These are phyloP conservation scores for Phragmites australis DNA, from an alignment of 176 grass and related monocot species.

Conservation along the genomic window DNA sequence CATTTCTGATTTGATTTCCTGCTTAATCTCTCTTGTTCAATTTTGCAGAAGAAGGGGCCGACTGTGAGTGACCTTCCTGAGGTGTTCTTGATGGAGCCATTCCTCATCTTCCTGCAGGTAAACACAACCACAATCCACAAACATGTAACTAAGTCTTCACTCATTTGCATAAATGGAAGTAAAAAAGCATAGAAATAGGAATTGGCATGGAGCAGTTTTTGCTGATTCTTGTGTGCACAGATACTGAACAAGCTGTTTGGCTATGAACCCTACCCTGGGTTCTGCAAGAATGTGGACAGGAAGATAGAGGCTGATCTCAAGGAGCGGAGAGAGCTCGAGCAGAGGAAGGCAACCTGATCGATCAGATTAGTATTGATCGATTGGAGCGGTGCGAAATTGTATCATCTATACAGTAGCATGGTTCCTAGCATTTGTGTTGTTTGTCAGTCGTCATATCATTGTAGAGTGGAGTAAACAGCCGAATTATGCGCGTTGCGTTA, in stretches of 20 bases:
- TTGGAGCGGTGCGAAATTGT: background rate
- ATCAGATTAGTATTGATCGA: background rate
- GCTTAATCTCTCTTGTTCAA: constrained; percentile 10
- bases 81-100: constrained; percentile 91
- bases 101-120: constrained; percentile 91
- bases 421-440: constrained; percentile 4
- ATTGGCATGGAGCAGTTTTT: background rate
- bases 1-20: background rate
- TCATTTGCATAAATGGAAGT: background rate
- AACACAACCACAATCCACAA: background rate
- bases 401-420: constrained; percentile 10
- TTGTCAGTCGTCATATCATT: background rate
- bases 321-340: constrained; percentile 42
- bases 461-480: background rate
- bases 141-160: background rate
- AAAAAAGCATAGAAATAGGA: background rate
- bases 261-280: constrained; percentile 88
- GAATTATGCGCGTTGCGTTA: background rate
- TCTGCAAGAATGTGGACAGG: constrained; percentile 69
- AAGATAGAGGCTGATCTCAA: constrained; percentile 65
- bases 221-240: constrained; percentile 38
- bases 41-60: constrained; percentile 65
- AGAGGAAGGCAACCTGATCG: constrained; percentile 55
- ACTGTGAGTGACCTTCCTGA: constrained; percentile 55
- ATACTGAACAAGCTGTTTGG: constrained; percentile 68